These are phyloP conservation scores for Centrapalus pauciflorus DNA, from an alignment of 129 eudicot genomes.

Conservation along the genomic window DNA sequence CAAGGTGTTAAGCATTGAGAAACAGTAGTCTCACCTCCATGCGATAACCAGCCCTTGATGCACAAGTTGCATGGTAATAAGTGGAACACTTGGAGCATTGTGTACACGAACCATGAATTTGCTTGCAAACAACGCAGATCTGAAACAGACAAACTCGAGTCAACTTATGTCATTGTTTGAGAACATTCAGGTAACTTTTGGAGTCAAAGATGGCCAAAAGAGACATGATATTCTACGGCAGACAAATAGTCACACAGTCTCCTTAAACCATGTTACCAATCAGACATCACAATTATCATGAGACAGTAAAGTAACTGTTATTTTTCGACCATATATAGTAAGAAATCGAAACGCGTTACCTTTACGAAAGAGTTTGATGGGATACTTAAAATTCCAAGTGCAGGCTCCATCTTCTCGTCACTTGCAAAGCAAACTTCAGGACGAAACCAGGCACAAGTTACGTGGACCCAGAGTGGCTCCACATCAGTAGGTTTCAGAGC, in stretches of 20 bases:
- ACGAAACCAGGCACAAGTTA: conserved; percentile 97
- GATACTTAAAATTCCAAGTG: conserved; percentile 87
- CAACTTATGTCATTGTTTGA: background rate
- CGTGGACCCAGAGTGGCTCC: conserved; percentile 91
- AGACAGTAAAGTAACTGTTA: background rate
- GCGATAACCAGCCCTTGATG: conserved; percentile 96
- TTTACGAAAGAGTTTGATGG: conserved; percentile 89
- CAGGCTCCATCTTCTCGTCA: conserved; percentile 97
- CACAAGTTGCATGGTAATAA: conserved; percentile 96
- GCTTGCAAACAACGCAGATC: conserved; percentile 93
- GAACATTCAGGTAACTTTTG: background rate
- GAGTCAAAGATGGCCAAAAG: background rate
- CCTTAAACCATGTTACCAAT: background rate
- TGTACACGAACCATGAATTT: conserved; percentile 97
- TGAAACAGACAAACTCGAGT: conserved; percentile 29
- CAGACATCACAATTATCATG: background rate
- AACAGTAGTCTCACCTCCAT: conserved; percentile 68
- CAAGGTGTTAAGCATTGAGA: background rate
- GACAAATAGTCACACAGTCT: background rate
- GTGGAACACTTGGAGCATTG: conserved; percentile 96
- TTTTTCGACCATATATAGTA: background rate
- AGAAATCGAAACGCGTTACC: conserved; percentile 43
- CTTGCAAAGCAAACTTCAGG: conserved; percentile 94
- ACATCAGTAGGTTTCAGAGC: conserved; percentile 92
- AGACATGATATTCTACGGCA: no score